Conservation (phyloP, 805 yeast genomes). For the Yarrowia sp. region DNA sequence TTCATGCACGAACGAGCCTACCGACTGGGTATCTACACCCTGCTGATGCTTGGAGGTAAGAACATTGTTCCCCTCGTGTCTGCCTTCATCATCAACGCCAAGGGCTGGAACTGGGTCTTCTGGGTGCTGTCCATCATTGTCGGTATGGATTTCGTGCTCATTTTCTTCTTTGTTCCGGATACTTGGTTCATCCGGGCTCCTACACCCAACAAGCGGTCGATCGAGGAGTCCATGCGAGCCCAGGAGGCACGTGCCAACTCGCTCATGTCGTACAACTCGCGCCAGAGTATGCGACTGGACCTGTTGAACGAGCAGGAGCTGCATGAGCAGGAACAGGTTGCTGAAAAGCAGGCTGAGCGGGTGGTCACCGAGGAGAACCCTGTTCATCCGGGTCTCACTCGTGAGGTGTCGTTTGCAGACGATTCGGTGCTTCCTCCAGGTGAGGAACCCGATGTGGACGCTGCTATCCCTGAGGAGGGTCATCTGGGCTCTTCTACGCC, state of each 20-base stretch:
- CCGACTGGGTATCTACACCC: slow-evolving; percentile 56
- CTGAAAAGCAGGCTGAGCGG: neutral
- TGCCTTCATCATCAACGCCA: slow-evolving; percentile 49
- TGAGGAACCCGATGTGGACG: neutral
- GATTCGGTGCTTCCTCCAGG: neutral
- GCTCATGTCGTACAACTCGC: slow-evolving; percentile 19
- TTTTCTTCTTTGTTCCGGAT: slow-evolving; percentile 59
- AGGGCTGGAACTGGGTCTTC: slow-evolving; percentile 59
- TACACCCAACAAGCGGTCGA: slow-evolving; percentile 47
- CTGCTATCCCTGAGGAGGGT: neutral
- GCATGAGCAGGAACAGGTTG: neutral
- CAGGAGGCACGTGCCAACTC: slow-evolving; percentile 40
- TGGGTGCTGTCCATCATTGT: slow-evolving; percentile 57
- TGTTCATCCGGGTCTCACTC: neutral
- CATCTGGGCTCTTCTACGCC: slow-evolving; percentile 13
- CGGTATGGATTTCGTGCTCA: slow-evolving; percentile 47
- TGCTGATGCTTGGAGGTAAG: slow-evolving; percentile 60
- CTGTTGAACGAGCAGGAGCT: neutral
- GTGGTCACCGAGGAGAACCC: neutral
- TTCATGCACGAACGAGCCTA: slow-evolving; percentile 62
- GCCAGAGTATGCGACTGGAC: neutral
- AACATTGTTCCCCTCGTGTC: slow-evolving; percentile 57
- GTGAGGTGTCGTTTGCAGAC: slow-evolving; percentile 5
- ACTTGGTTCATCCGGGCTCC: slow-evolving; percentile 63
- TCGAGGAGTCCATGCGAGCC: slow-evolving; percentile 50